Conservation (phyloP, 2,329 filamentous ascomycete genomes). For the Drechslerella dactyloides region DNA sequence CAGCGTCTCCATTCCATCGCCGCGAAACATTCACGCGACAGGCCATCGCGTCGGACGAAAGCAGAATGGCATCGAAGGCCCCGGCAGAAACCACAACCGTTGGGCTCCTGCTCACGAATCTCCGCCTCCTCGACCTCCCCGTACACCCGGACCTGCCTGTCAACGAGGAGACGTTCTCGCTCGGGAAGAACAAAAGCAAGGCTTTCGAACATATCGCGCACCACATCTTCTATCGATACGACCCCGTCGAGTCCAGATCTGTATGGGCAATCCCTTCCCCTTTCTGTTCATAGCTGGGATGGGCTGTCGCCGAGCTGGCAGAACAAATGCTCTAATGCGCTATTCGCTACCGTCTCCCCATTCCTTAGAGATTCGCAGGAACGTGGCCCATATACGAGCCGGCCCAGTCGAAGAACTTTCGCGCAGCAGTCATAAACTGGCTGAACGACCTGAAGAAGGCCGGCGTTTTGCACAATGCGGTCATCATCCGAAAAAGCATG, state of each 20-base stretch:
- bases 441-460: constrained; percentile 88
- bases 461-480: constrained; percentile 70
- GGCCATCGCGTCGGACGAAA: background rate
- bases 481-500: constrained; percentile 88
- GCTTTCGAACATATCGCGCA: constrained; percentile 91
- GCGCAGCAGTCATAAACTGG: constrained; percentile 78
- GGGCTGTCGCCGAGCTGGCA: background rate
- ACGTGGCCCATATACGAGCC: constrained; percentile 92
- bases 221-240: constrained; percentile 83
- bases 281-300: background rate
- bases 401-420: constrained; percentile 86
- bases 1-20: background rate
- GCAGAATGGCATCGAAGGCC: constrained; percentile 12
- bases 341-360: background rate
- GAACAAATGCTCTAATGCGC: constrained; percentile 18
- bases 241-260: constrained; percentile 74
- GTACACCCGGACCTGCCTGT: constrained; percentile 81
- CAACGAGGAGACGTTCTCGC: constrained; percentile 69
- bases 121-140: constrained; percentile 77
- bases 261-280: constrained; percentile 60
- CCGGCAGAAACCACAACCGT: constrained; percentile 56
- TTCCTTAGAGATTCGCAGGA: constrained; percentile 76
- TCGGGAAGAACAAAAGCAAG: constrained; percentile 75
- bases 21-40: background rate
- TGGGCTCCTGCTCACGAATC: constrained; percentile 77